Percentiles rank a stretch among this genome's conserved stretches.
These are phyloP conservation scores for Salvia hispanica DNA, from an alignment of 257 asterid genomes.

Conservation along the genomic window DNA sequence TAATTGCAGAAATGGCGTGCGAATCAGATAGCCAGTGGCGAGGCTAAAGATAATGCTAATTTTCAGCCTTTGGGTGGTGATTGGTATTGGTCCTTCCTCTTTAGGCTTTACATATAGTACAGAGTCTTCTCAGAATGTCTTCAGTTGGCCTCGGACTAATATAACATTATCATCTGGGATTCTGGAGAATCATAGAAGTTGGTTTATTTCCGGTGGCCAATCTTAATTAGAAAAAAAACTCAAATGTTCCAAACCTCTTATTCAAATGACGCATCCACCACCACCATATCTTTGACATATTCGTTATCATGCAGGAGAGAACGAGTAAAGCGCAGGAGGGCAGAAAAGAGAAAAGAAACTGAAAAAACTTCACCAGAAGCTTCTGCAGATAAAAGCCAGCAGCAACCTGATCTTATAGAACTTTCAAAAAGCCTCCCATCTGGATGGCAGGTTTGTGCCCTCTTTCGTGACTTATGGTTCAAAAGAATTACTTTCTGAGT, in stretches of 20 bases:
- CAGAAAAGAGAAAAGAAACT: constrained; percentile 56
- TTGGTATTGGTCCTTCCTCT: constrained; percentile 58
- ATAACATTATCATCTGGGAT: neutral
- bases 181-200: neutral
- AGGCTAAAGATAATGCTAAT: constrained; percentile 88
- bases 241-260: neutral
- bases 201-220: neutral
- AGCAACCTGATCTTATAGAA: constrained; percentile 55
- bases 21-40: constrained; percentile 87
- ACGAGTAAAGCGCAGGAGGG: constrained; percentile 86
- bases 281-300: constrained; percentile 21
- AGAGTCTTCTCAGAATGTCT: neutral
- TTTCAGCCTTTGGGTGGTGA: constrained; percentile 99
- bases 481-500: neutral
- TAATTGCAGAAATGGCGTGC: constrained; percentile 84
- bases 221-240: neutral
- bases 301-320: constrained; percentile 72
- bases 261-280: neutral
- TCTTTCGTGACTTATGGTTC: constrained; percentile 9
- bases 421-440: constrained; percentile 79
- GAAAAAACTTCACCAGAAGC: constrained; percentile 44
- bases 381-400: constrained; percentile 40
- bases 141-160: constrained; percentile 2
- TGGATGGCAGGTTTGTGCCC: constrained; percentile 79
- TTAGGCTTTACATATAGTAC: constrained; percentile 22